Base-by-base conservation (phyloP, 495 filamentous ascomycete species). In the Rusavskia elegans region DNA sequence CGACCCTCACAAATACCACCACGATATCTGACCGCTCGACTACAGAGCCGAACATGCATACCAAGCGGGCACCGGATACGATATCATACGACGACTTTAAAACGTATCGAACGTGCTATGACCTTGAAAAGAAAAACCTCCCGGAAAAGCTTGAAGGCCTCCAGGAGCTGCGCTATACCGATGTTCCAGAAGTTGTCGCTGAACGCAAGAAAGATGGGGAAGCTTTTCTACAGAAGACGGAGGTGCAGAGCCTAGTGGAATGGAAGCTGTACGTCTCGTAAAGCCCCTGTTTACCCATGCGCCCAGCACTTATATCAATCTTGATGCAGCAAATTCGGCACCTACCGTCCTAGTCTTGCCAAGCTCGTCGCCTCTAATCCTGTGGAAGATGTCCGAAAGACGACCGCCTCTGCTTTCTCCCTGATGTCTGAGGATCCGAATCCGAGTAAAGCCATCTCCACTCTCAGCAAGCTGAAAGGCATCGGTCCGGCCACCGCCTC, bases 401-500 rank as follows among this genome's bases (percentile, higher is more conserved):
- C 53, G 0, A 71, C 65, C 1, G 40, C 49, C 4, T 27, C 62
- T 1, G 67, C 67, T 3, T 71, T 65, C 46, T 17, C 51, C 1
- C 8, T n/a, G 0, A 55, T 52, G 45, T 27, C 42, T 44, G 14
- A 48, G 20, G 40, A 48, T 14, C 25, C 29, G 1, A 36, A 48
- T 37, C 53, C 30, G 19, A 44, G 52, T 29, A 51, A 55, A 51
- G 59, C 65, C 8, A 35, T 73, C 2, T 63, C 63, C n/a, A 37
- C 45, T 2, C 55, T 73, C 0, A 55, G 56, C 7, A 57, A 56
- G 21, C 54, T 77, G 23, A 66, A 63, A 45, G 75, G 75, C 20
- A 67, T 78, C 37, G 75, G 75, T 6, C 75, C 75, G 0, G 75
- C 75, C 4, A 77, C 74, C 0, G 73, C 75, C 1, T 70, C 68